Evolutionary conservation across 1,139 yeast species (phyloP).

Genomic region (Geotrichum bryndzae): DNA sequence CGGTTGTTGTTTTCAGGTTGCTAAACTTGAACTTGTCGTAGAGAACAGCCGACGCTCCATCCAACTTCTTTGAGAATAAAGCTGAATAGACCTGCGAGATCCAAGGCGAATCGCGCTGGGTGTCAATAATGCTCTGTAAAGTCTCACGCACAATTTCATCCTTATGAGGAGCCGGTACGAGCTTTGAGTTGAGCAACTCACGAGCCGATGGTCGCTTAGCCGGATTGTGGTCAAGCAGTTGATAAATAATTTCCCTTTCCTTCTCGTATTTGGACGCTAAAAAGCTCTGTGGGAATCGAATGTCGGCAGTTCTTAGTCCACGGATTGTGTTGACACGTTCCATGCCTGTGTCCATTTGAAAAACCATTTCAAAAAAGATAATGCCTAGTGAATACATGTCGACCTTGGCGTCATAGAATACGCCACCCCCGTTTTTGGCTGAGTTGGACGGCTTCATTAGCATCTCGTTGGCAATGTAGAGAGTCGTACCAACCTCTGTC

Average conservation of each 20-base stretch:
- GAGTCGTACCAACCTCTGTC: conserved; percentile 86
- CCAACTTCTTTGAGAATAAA: conserved; percentile 74
- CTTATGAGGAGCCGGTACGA: conserved; percentile 81
- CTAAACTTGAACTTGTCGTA: conserved; percentile 45
- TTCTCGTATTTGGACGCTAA: conserved; percentile 44
- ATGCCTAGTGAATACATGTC: conserved; percentile 94
- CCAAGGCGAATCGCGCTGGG: conserved; percentile 80
- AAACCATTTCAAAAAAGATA: conserved; percentile 92
- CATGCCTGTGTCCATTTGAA: conserved; percentile 79
- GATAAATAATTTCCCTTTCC: conserved; percentile 60
- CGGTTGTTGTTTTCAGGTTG: conserved; percentile 16
- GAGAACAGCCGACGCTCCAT: conserved; percentile 72
- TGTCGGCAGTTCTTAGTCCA: conserved; percentile 50
- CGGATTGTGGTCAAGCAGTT: conserved; percentile 74
- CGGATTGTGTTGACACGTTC: conserved; percentile 73
- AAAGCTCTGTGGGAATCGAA: conserved; percentile 66
- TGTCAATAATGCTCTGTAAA: conserved; percentile 68
- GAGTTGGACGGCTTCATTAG: conserved; percentile 35
- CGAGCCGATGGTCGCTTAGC: conserved; percentile 71
- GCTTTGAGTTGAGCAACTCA: conserved; percentile 67
- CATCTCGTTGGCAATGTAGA: conserved; percentile 90
- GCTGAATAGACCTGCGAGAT: conserved; percentile 86
- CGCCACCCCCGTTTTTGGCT: conserved; percentile 13
- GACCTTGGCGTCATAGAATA: conserved; percentile 74
- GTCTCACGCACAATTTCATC: conserved; percentile 89